Evolutionary conservation across 768 basidiomycete genomes (phyloP).

Genomic region (Pisolithus sp.): DNA sequence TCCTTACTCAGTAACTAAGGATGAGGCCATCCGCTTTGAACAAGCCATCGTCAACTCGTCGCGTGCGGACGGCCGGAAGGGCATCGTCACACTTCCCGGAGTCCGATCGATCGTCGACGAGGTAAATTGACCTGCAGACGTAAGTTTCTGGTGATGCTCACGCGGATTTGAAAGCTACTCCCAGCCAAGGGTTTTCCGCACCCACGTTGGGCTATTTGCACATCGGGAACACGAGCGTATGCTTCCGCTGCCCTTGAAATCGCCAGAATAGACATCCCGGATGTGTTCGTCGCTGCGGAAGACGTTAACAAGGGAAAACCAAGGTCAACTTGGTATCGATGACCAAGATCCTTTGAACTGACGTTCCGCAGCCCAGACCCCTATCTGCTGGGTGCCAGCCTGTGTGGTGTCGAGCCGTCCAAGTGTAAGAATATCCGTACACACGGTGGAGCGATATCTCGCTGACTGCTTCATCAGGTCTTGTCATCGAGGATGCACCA

Average conservation of each 20-base stretch:
- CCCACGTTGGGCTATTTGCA: too few species aligned
- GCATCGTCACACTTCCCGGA: slow-evolving; percentile 72
- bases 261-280: too few species aligned
- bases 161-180: too few species aligned
- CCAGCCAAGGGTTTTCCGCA: too few species aligned
- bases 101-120: slow-evolving; percentile 28
- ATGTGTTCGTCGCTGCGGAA: slow-evolving; percentile 70
- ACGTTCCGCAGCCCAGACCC: slow-evolving; percentile 64
- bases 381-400: slow-evolving; percentile 78
- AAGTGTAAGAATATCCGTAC: slow-evolving; percentile 15
- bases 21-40: slow-evolving; percentile 75
- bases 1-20: slow-evolving; percentile 30
- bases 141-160: too few species aligned
- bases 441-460: not conserved
- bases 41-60: slow-evolving; percentile 65
- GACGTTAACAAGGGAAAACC: slow-evolving; percentile 83
- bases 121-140: too few species aligned
- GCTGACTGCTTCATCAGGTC: slow-evolving; percentile 34
- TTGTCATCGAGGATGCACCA: slow-evolving; percentile 92
- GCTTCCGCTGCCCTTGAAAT: too few species aligned
- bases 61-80: slow-evolving; percentile 43
- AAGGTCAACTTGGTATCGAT: slow-evolving; percentile 26
- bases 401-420: slow-evolving; percentile 52
- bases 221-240: too few species aligned
- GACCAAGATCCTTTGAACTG: slow-evolving; percentile 10